Evolutionary conservation across 2,329 filamentous ascomycete genomes (phyloP), one percentile per base, ranked within the genome.

Genomic region (Pseudogymnoascus sp.): DNA sequence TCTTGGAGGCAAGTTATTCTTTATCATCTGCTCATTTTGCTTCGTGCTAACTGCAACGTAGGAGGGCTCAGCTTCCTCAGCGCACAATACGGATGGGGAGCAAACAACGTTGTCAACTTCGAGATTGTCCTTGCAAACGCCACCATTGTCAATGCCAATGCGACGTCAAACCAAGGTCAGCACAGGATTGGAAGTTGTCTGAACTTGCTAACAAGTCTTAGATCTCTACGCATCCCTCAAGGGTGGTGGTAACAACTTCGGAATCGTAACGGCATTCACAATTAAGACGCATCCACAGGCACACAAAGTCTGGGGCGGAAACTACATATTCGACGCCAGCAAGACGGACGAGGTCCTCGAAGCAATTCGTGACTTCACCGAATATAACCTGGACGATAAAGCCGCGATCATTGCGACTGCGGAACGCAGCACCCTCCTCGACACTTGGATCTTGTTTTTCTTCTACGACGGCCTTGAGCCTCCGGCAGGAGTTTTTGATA

Each of bases 391-490:
- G 0, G 84, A 88, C 67, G 77, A 80, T 64, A 86, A 85, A 70
- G 85, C 84, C 0, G 83, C 79, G 11, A 79, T 88, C 53, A 87
- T 87, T 65, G 72, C 82, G 56, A 87, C 83, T 0, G 77, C 79
- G 2, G 78, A 83, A 68, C 75, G 80, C 15, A 77, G 77, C 0
- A 66, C 75, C 3, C 70, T 77, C 2, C 67, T 84, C 56, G 77
- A 85, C 65, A 75, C 81, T 19, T 86, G 83, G 82, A 77, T 84
- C 64, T 72, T 88, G 64, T 87, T 87, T 72, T 70, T 85, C 37
- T 87, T 85, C 75, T 88, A 87, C 71, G 82, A 88, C 70, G 85
- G 82, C 1, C 77, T 79, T 0, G 72, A 74, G 60, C 79, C 79
- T 0, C 84, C 85, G 0, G 69, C 75, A 1, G 50, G 46, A 61